Evolutionary conservation across 768 basidiomycete genomes (phyloP), one percentile per base, ranked within the genome.

Genomic region (Tylopilus vinaceipallidus): DNA sequence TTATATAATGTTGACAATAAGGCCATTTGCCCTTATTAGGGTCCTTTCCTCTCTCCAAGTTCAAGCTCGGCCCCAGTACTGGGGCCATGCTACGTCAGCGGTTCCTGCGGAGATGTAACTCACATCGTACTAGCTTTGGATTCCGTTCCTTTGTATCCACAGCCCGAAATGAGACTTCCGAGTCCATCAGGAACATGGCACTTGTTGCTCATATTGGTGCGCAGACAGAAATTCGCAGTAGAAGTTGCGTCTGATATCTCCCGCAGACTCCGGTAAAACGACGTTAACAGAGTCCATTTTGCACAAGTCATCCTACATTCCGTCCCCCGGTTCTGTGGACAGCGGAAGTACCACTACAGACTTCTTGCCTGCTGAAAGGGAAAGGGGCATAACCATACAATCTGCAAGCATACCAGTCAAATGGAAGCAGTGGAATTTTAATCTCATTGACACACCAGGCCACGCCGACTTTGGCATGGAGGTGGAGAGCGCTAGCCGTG

Each of bases 391-490:
- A 52, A 95, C 92, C 4, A 90, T 95, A 50, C 92, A 94, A 61
- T 91, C 90, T 19, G 92, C 91, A 12, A 92, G 90, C 69, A 91
- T 94, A 51, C 91, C 91, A 3, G 88, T 91, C 33, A 77, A 79
- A 62, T 92, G 91, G 91, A 86, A 84, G 64, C 68, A 84, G 46
- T 90, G 88, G 86, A 83, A 78, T 2, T 86, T 89, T 69, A 95
- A 93, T 63, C 78, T 95, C 38, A 84, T 94, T 39, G 92, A 95
- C 60, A 94, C 91, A 3, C 91, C 91, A 14, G 91, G 91, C 30
- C 91, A 95, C 69, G 92, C 90, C 5, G 91, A 95, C 65, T 95
- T 95, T 69, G 91, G 91, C n/a, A 93, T 94, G 91, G 91, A 95
- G 61, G 92, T 95, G 23, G 92, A 94, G 69, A 89, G 91, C 60